Evolutionary conservation across 1,284 basidiomycete species (phyloP), one percentile per base, ranked within the genome.

Genomic region (Inonotus hispidus): DNA sequence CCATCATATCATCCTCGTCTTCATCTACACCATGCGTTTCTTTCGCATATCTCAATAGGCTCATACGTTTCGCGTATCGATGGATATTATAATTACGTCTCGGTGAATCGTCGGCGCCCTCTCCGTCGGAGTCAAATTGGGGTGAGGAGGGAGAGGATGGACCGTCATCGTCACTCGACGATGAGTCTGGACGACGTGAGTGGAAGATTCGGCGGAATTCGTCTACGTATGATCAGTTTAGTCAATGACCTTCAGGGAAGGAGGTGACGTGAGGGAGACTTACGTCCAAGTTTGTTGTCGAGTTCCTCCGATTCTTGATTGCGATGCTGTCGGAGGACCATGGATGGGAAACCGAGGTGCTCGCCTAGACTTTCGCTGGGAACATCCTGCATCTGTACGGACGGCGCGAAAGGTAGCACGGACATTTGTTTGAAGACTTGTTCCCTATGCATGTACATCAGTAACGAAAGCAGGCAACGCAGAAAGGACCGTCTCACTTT

Each of bases 311-410:
- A 74, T 29, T 77, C 74, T 16, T 75, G 77, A 21, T 70, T 64
- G 11, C 41, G 41, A 21, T 43, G 7, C 16, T 79, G 78, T 60
- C 80, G 73, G n/a, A 73, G 72, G 27, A 70, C 73, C 43, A 63
- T 58, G 39, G 64, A 58, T 11, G 75, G 75, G 59, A 86, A 77
- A 0, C 82, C 82, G 11, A 90, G 77, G 65, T 92, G 87, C 16
- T 81, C 75, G 2, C 81, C 85, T 0, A 90, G 64, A 47, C 79
- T 81, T 68, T 90, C 83, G 45, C 81, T 73, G 0, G 94, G 93
- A 1, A 93, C 88, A 55, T 91, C 84, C 53, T 95, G 93, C 80
- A 97, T 84, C 63, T 87, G 89, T 0, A 93, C 93, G 7, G 92
- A 92, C 0, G 96, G 96, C 0, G 92, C 93, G 64, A 87, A 84